phyloP scores from a whole-genome alignment of 106 monocot genomes.

The Allium cepa region DNA sequence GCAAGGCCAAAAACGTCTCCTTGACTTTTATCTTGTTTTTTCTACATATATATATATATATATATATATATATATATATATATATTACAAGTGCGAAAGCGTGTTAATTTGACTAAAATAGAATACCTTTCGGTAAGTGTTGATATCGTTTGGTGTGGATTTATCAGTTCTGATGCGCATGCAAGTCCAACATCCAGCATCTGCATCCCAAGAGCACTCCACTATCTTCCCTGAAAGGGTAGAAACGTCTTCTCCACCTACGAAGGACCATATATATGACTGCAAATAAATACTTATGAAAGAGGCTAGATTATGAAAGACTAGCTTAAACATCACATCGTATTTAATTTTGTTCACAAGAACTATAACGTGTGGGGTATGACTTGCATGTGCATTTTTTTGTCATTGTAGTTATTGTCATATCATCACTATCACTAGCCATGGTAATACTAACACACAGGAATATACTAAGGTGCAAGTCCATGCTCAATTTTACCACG shows the following conservation, averaged over 20 bases:
- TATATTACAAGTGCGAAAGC: neutral
- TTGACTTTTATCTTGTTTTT: neutral
- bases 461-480: too few relatives aligned
- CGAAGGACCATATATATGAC: neutral
- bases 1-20: neutral
- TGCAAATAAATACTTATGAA: neutral
- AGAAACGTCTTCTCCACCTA: slow-evolving; percentile 23
- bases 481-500: too few relatives aligned
- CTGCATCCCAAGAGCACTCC: slow-evolving; percentile 43
- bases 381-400: too few relatives aligned
- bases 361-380: too few relatives aligned
- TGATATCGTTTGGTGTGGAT: slow-evolving; percentile 56
- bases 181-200: slow-evolving; percentile 37
- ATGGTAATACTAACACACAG: too few relatives aligned
- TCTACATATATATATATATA: too few relatives aligned
- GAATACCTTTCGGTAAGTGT: slow-evolving; percentile 55
- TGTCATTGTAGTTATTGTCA: too few relatives aligned
- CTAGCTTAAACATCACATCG: too few relatives aligned
- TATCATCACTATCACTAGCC: too few relatives aligned
- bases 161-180: slow-evolving; percentile 62
- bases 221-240: slow-evolving; percentile 45
- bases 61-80: neutral
- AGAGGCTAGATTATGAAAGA: too few relatives aligned
- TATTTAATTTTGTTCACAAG: too few relatives aligned
- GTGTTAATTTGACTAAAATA: neutral